These are phyloP conservation scores for Williopsis jadinii DNA, from an alignment of 1,139 yeast species.

Conservation along the genomic window DNA sequence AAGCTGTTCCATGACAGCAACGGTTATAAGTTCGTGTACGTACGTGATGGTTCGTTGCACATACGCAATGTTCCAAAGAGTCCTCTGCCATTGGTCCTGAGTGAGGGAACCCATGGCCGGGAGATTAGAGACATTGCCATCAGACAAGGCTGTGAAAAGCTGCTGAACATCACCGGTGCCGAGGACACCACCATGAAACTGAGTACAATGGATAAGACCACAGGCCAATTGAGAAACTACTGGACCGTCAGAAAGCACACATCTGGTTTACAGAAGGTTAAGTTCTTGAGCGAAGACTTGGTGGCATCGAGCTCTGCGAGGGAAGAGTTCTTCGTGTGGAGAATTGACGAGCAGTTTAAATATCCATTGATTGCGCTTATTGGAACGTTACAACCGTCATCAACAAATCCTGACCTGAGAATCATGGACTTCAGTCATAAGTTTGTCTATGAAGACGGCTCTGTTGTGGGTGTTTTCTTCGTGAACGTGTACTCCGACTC, in stretches of 20 bases:
- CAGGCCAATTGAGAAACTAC: constrained; percentile 37
- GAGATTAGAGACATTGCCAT: constrained; percentile 68
- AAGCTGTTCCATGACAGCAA: constrained; percentile 28
- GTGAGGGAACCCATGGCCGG: constrained; percentile 80
- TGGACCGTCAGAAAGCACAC: constrained; percentile 78
- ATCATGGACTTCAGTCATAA: constrained; percentile 73
- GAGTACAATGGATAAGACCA: constrained; percentile 33
- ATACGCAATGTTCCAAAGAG: constrained; percentile 26
- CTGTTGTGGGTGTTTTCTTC: constrained; percentile 39
- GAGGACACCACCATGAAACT: constrained; percentile 80
- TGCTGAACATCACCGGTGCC: constrained; percentile 63
- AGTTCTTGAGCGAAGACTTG: constrained; percentile 48
- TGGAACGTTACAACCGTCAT: constrained; percentile 40
- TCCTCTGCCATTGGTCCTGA: constrained; percentile 27
- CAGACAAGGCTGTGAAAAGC: constrained; percentile 25
- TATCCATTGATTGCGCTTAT: constrained; percentile 39
- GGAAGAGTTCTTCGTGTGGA: constrained; percentile 86
- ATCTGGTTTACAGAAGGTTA: constrained; percentile 77
- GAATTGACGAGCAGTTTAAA: constrained; percentile 31
- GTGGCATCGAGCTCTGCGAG: constrained; percentile 76
- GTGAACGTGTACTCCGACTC: constrained; percentile 85
- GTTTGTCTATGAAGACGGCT: constrained; percentile 23
- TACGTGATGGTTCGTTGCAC: constrained; percentile 44
- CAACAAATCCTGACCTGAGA: constrained; percentile 69
- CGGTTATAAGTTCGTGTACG: constrained; percentile 36